Evolutionary conservation across 169 alveolate genomes (phyloP), one percentile per base, ranked within the genome.

Genomic region (Cryptosporidium canis): DNA sequence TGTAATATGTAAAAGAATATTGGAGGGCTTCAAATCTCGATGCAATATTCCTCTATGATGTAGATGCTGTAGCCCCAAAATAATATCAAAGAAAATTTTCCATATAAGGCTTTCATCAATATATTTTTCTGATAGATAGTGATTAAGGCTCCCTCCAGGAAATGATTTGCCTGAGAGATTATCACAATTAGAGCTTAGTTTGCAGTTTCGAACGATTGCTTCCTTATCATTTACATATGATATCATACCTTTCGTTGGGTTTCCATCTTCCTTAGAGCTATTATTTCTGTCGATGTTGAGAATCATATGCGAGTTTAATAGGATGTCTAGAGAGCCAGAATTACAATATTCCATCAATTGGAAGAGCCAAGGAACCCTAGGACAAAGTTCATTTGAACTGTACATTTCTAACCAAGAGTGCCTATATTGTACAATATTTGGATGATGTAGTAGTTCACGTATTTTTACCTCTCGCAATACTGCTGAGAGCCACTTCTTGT

Each of bases 311-410:
- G 63, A 51, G 18, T 51, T 7, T 43, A 77, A 27, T 16, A 77
- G 27, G 27, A 16, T 27, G 37, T 72, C 70, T 14, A 58, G 82
- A 44, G 82, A 92, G 1, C 95, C 96, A 0, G 95, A 95, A 67
- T 94, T 94, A 85, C 96, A 93, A 84, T 92, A 94, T 83, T 93
- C 96, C 96, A 94, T 94, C 39, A 94, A 85, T 48, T 93, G 93
- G 85, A 94, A 94, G 24, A 94, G 92, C 96, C 95, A 94, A 6
- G 96, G 96, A 1, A 94, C 95, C 53, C 77, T 85, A n/a, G 94
- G 94, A 53, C 96, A 90, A 44, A 92, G 66, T 29, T 93, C 95
- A 37, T 91, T 92, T 41, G 93, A 77, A 66, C 95, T 92, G 90
- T 92, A 87, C 94, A 92, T 83, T 92, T 93, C 95, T 24, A 93